These are phyloP conservation scores for Millerozyma miso DNA, from an alignment of 805 yeast genomes.

Conservation along the genomic window DNA sequence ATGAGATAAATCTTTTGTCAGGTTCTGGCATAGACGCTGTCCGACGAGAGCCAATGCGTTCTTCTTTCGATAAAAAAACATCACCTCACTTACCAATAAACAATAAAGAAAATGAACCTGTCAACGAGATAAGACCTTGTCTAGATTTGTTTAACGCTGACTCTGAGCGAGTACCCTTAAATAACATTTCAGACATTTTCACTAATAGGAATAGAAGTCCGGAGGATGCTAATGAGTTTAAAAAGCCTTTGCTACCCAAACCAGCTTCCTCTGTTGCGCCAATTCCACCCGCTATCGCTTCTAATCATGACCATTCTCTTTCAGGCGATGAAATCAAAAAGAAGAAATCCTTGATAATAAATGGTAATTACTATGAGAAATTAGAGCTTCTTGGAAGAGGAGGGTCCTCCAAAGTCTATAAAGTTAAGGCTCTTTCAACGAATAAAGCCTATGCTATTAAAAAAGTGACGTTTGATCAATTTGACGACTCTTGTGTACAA, in stretches of 20 bases:
- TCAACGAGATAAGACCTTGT: neutral
- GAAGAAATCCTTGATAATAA: constrained; percentile 34
- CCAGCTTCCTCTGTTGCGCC: constrained; percentile 13
- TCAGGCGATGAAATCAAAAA: constrained; percentile 15
- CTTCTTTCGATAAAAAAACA: neutral
- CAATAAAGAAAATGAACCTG: neutral
- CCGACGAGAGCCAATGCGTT: neutral
- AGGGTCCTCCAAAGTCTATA: constrained; percentile 88
- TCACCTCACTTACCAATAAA: too few relatives aligned
- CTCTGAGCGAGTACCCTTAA: constrained; percentile 14
- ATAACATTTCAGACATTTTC: constrained; percentile 10
- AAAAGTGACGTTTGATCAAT: constrained; percentile 74
- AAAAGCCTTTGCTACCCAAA: constrained; percentile 31
- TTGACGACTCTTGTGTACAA: constrained; percentile 65
- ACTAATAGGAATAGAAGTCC: constrained; percentile 8
- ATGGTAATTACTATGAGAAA: constrained; percentile 64
- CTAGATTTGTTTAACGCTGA: neutral
- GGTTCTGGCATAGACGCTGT: neutral
- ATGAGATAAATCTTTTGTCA: constrained; percentile 4
- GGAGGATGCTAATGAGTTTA: constrained; percentile 19
- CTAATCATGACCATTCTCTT: constrained; percentile 1
- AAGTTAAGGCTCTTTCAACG: constrained; percentile 51
- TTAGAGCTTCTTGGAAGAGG: constrained; percentile 84
- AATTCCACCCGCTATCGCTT: neutral
- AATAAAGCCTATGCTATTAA: constrained; percentile 73